A percentile compares a stretch with the other conserved stretches of the same genome.
Conservation (phyloP, 1,284 basidiomycete genomes). For the Papiliotrema nemorosa region DNA sequence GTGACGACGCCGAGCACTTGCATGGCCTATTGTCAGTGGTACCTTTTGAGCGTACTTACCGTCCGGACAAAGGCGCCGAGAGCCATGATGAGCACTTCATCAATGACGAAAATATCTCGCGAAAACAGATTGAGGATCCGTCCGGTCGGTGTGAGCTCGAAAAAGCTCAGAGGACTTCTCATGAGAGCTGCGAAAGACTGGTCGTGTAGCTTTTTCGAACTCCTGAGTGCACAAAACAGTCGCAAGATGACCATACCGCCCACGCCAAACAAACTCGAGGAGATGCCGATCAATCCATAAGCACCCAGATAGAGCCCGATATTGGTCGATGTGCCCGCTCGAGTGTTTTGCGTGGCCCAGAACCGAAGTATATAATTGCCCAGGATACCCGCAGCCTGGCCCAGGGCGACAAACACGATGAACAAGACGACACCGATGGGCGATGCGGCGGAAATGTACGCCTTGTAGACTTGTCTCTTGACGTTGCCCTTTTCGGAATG, state of each 20-base stretch:
- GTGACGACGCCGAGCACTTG: conserved; percentile 67
- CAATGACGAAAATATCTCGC: conserved; percentile 86
- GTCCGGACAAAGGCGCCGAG: conserved; percentile 67
- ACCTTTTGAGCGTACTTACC: conserved; percentile 11
- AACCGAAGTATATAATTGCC: conserved; percentile 68
- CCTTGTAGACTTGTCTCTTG: conserved; percentile 69
- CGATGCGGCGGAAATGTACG: conserved; percentile 77
- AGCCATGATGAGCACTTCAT: conserved; percentile 70
- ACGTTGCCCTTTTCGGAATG: conserved; percentile 79
- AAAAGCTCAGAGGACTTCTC: conserved; percentile 78
- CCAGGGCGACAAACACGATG: conserved; percentile 57
- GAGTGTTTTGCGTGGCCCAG: conserved; percentile 75
- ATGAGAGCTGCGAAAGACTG: conserved; percentile 61
- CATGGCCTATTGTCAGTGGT: conserved; percentile 21
- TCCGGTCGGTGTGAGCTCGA: conserved; percentile 77
- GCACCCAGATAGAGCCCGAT: conserved; percentile 35
- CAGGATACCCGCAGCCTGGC: conserved; percentile 51
- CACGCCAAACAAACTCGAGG: conserved; percentile 58
- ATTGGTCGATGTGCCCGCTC: conserved; percentile 58
- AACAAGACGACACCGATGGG: conserved; percentile 67
- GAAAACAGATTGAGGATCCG: conserved; percentile 66
- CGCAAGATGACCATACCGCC: conserved; percentile 64
- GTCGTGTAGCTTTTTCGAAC: conserved; percentile 73
- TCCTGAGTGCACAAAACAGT: conserved; percentile 73
- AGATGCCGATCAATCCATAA: conserved; percentile 52